phyloP scores from a whole-genome alignment of 768 basidiomycete species.

The Xerocomus potaroensis region DNA sequence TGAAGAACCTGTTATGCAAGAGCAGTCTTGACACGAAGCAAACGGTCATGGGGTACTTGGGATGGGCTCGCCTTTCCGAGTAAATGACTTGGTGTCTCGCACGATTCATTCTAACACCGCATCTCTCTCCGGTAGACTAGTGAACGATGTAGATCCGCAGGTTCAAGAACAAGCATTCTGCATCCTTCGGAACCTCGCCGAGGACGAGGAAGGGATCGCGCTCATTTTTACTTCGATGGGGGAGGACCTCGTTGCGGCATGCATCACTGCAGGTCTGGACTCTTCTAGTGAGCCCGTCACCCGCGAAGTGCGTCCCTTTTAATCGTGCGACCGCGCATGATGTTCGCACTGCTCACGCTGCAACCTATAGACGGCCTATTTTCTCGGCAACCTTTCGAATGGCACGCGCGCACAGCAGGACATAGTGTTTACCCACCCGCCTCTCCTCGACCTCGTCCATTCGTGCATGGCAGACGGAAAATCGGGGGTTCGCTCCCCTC shows the following conservation, averaged over 20 bases:
- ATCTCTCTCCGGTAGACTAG: conserved; percentile 42
- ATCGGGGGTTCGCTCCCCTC: conserved; percentile 55
- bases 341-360: not conserved
- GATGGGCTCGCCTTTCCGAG: conserved; percentile 59
- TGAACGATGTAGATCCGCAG: conserved; percentile 47
- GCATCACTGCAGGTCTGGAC: conserved; percentile 46
- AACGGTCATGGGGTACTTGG: conserved; percentile 62
- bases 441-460: conserved; percentile 52
- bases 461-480: conserved; percentile 55
- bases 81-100: conserved; percentile 29
- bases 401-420: conserved; percentile 47
- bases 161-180: conserved; percentile 71
- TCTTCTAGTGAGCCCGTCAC: conserved; percentile 51
- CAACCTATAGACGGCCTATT: conserved; percentile 46
- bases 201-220: conserved; percentile 59
- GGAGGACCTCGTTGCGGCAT: conserved; percentile 39
- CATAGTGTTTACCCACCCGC: conserved; percentile 46
- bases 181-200: conserved; percentile 63
- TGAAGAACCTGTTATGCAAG: conserved; percentile 78
- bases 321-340: no score
- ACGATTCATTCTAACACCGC: no score
- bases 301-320: conserved; percentile 39
- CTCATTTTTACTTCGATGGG: conserved; percentile 56
- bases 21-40: conserved; percentile 56
- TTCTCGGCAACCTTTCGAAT: conserved; percentile 69